Base-by-base conservation (phyloP, 345 rosid species). In the Corchorus capsularis region DNA sequence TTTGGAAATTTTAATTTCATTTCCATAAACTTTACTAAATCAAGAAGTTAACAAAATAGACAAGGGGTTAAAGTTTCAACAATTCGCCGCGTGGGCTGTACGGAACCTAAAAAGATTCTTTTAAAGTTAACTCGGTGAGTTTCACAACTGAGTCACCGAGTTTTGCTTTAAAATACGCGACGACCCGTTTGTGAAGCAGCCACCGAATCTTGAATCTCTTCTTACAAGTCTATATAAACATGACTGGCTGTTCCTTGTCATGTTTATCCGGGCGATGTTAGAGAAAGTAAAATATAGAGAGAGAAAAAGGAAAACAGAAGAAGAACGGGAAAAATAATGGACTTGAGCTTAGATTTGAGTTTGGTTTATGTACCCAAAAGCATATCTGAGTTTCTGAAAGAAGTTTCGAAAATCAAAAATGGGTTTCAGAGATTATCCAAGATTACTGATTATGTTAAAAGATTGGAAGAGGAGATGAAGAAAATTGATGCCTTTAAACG, bases 401-500 rank as follows among this genome's bases (percentile, higher is more conserved):
- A 91, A 77, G 85, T 87, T 45, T 84, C 94, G 0, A 80, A 13
- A 63, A 79, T 82, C 73, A 64, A 73, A 65, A 88, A 83, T 45
- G 63, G 80, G 54, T 63, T 78, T 71, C 81, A 76, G 52, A 92
- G 77, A 65, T 41, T 83, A 43, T 78, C 87, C 0, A 90, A 79
- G 76, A 85, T 91, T 46, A 82, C 84, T 71, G 87, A 84, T 53
- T 94, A 75, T 71, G 79, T 89, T 67, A 74, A 73, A 0, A 85
- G 82, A 78, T 83, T 94, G 64, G 91, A 90, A 77, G 90, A 87
- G 17, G 98, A 94, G 83, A 79, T 75, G 86, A 82, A 77, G 71
- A 94, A 94, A 81, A 89, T 94, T 56, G 91, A 82, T 59, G 93
- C 83, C 73, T 92, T 94, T 73, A 86, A 88, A 80, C 87, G 96